These are phyloP conservation scores for Tephrocybe rancida DNA, from an alignment of 768 basidiomycete species.

Conservation along the genomic window DNA sequence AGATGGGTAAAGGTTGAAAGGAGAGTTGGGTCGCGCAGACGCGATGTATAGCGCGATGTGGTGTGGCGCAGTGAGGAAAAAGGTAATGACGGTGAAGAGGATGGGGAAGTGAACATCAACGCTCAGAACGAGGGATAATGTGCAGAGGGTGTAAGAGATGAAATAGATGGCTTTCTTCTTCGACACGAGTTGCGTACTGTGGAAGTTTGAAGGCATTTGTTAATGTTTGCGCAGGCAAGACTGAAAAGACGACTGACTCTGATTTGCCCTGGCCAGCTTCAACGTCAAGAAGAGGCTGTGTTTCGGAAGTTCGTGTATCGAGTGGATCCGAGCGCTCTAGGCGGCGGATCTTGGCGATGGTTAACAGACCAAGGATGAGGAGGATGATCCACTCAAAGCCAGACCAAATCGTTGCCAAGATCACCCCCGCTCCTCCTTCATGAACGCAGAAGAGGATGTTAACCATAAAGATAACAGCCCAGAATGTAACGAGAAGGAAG, in stretches of 20 bases:
- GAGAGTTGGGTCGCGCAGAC: background rate
- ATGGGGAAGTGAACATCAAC: background rate
- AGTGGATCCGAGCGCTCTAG: background rate
- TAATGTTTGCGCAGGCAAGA: background rate
- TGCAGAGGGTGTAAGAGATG: constrained; percentile 2
- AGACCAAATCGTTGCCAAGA: constrained; percentile 7
- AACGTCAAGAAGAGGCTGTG: background rate
- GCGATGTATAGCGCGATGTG: constrained; percentile 4
- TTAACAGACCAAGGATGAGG: background rate
- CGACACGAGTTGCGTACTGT: background rate
- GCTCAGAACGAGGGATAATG: background rate
- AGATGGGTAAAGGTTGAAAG: background rate
- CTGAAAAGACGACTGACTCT: background rate
- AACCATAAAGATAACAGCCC: constrained; percentile 6
- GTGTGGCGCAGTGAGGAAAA: constrained; percentile 5
- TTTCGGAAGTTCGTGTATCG: background rate
- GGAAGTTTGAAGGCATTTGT: background rate
- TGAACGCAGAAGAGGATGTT: constrained; percentile 12
- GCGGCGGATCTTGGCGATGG: background rate
- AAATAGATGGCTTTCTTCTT: background rate
- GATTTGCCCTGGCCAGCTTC: background rate
- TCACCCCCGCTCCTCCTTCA: background rate
- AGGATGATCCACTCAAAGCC: constrained; percentile 10
- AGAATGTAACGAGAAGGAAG: constrained; percentile 11
- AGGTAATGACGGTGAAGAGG: constrained; percentile 2